Evolutionary conservation across 768 basidiomycete species (phyloP).

Genomic region (Boletus coccyginus): DNA sequence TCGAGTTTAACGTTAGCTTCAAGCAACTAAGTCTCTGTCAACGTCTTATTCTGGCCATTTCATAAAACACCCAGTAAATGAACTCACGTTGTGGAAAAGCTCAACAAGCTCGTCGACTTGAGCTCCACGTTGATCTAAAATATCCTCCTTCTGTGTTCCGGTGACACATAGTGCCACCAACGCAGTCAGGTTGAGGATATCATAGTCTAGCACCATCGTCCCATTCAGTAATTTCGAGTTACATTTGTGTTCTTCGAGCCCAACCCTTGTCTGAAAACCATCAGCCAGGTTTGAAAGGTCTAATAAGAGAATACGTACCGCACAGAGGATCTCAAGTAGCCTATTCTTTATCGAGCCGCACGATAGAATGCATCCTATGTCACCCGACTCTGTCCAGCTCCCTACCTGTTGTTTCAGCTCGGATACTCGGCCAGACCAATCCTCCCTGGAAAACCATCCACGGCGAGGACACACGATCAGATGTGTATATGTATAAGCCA

Average conservation of each 20-base stretch:
- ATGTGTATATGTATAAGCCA: slow-evolving; percentile 31
- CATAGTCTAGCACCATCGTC: slow-evolving; percentile 11
- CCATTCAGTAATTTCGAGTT: slow-evolving; percentile 22
- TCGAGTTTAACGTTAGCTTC: slow-evolving; percentile 14
- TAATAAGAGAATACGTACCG: slow-evolving; percentile 4
- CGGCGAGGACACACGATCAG: slow-evolving; percentile 14
- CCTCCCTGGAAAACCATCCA: slow-evolving; percentile 5
- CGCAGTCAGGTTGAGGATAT: slow-evolving; percentile 20
- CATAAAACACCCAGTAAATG: background rate
- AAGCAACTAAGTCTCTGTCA: slow-evolving; percentile 20
- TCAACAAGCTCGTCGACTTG: slow-evolving; percentile 16
- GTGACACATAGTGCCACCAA: slow-evolving; percentile 13
- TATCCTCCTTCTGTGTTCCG: background rate
- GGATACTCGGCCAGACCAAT: slow-evolving; percentile 6
- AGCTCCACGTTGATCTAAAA: background rate
- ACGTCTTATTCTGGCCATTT: background rate
- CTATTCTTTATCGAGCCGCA: slow-evolving; percentile 9
- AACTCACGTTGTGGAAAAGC: slow-evolving; percentile 25
- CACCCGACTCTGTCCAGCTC: slow-evolving; percentile 5
- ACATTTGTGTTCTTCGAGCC: slow-evolving; percentile 18
- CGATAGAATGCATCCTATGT: slow-evolving; percentile 10
- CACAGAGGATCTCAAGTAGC: slow-evolving; percentile 15
- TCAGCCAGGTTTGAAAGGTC: slow-evolving; percentile 4
- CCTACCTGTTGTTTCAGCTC: slow-evolving; percentile 9
- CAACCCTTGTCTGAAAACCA: slow-evolving; percentile 6